These are phyloP conservation scores for Chrysanthemum makinoi DNA, from an alignment of 129 eudicot genomes.

Conservation along the genomic window DNA sequence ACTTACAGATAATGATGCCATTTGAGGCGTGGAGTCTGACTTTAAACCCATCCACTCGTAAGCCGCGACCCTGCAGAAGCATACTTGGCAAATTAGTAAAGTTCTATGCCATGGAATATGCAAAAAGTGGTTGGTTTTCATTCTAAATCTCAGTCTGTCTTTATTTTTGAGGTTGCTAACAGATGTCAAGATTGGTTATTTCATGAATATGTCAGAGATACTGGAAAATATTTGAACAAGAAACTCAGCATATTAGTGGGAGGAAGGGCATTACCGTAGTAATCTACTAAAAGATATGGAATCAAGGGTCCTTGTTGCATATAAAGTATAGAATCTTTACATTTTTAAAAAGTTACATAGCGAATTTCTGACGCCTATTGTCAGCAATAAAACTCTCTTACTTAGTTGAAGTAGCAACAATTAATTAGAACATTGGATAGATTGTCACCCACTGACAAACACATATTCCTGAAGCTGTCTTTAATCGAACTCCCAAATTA, in stretches of 20 bases:
- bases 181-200: too few relatives aligned
- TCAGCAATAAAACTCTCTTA: too few relatives aligned
- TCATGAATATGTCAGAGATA: too few relatives aligned
- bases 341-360: neutral
- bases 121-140: too few relatives aligned
- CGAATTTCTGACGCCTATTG: too few relatives aligned
- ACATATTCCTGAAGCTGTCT: neutral
- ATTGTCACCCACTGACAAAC: neutral
- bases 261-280: neutral
- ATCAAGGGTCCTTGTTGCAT: neutral
- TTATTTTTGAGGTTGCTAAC: too few relatives aligned
- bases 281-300: neutral
- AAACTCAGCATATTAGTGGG: neutral
- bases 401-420: neutral
- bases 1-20: constrained; percentile 11
- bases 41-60: constrained; percentile 21
- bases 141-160: too few relatives aligned
- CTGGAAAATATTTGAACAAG: neutral
- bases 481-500: neutral
- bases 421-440: neutral
- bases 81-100: neutral
- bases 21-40: constrained; percentile 11
- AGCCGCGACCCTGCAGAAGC: constrained; percentile 23
- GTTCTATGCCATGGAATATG: neutral
- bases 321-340: neutral